Percentiles rank a stretch among this genome's conserved stretches.
Conservation (phyloP, 2,329 filamentous ascomycete genomes). For the Cadophora malorum region DNA sequence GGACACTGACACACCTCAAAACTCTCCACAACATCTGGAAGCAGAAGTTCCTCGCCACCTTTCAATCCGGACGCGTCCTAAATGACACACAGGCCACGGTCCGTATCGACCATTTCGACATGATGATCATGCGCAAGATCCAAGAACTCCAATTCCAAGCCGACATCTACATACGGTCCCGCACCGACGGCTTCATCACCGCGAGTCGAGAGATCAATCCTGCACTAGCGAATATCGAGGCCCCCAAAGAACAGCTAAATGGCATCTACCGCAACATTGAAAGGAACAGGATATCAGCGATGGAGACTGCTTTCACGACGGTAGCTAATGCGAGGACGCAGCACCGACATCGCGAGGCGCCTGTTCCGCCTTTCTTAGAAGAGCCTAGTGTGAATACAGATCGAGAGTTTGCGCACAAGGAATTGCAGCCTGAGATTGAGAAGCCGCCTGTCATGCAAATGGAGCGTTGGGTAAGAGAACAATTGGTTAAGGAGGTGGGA, state of each 20-base stretch:
- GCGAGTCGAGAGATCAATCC: constrained; percentile 26
- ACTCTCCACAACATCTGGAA: constrained; percentile 35
- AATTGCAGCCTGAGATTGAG: constrained; percentile 29
- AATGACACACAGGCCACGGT: constrained; percentile 33
- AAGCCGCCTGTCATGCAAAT: constrained; percentile 21
- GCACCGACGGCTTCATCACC: constrained; percentile 33
- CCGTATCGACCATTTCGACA: constrained; percentile 33
- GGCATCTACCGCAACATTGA: constrained; percentile 16
- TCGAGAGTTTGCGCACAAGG: constrained; percentile 33
- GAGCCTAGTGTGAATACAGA: constrained; percentile 28
- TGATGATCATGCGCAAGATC: constrained; percentile 37
- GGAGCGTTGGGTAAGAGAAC: constrained; percentile 32
- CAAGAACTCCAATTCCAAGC: constrained; percentile 35
- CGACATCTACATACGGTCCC: constrained; percentile 30
- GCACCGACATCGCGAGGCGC: constrained; percentile 5
- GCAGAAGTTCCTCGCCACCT: constrained; percentile 23
- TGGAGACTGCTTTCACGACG: constrained; percentile 1
- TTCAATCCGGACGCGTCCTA: constrained; percentile 27
- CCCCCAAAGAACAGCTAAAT: constrained; percentile 25
- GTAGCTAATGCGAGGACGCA: constrained; percentile 23
- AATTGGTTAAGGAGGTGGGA: constrained; percentile 25
- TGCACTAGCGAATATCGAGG: constrained; percentile 19
- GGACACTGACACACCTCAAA: constrained; percentile 31
- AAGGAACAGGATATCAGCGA: background rate
- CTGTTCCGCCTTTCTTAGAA: constrained; percentile 32